Conservation (phyloP, 106 monocot genomes). For the Dendrobium huoshanense region DNA sequence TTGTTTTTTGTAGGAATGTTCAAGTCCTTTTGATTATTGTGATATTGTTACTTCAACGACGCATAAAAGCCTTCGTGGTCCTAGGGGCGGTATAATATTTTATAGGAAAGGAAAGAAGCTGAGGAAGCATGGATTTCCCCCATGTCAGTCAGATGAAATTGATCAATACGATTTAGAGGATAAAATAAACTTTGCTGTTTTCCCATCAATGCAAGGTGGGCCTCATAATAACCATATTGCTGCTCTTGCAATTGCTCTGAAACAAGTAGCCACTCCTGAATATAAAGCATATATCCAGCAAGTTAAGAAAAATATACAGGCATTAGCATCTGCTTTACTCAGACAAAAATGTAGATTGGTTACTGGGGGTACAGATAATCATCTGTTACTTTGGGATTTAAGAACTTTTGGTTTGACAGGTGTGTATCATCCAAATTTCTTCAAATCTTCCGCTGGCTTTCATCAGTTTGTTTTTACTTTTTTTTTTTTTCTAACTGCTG, state of each 20-base stretch:
- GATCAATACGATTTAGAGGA: constrained; percentile 88
- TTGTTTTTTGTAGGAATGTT: constrained; percentile 59
- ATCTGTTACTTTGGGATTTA: constrained; percentile 93
- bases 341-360: constrained; percentile 91
- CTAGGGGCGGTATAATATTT: constrained; percentile 93
- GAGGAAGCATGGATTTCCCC: constrained; percentile 32
- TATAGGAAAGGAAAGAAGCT: constrained; percentile 72
- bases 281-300: constrained; percentile 94
- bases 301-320: constrained; percentile 93
- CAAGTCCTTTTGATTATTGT: constrained; percentile 85
- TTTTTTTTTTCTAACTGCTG: not conserved
- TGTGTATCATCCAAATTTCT: constrained; percentile 9
- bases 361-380: constrained; percentile 96
- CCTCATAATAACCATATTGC: constrained; percentile 98
- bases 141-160: constrained; percentile 47
- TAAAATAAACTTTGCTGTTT: constrained; percentile 85
- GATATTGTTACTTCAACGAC: constrained; percentile 97
- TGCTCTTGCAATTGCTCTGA: constrained; percentile 80
- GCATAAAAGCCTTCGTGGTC: constrained; percentile 93
- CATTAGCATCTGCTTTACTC: constrained; percentile 73
- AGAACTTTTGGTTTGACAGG: constrained; percentile 95
- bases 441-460: not conserved
- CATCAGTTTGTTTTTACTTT: not conserved
- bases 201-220: constrained; percentile 92
- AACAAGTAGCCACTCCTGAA: constrained; percentile 85